Conservation (phyloP, 768 basidiomycete species). For the Sarcodon sp. region DNA sequence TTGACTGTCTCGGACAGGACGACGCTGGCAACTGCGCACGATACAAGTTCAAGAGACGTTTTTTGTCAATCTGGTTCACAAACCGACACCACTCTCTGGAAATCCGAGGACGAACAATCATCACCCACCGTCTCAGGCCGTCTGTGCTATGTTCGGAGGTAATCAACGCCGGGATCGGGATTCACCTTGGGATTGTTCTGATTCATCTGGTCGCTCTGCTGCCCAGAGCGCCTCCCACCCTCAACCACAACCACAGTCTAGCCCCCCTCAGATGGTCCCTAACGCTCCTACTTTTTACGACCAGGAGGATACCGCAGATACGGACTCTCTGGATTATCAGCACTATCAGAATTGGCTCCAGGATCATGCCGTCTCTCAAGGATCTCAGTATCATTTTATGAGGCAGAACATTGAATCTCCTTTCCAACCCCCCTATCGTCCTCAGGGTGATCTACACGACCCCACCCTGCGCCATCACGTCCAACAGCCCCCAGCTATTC, state of each 20-base stretch:
- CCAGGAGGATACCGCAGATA: slow-evolving; percentile 6
- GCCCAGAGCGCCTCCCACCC: neutral
- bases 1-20: no score
- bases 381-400: no score
- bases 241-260: slow-evolving; percentile 1
- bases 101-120: no score
- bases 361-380: no score
- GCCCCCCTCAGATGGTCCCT: slow-evolving; percentile 8
- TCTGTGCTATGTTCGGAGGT: neutral
- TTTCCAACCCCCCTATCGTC: neutral
- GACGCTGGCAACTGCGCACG: no score
- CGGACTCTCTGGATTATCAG: slow-evolving; percentile 7
- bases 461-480: slow-evolving; percentile 3
- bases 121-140: no score
- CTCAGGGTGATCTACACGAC: slow-evolving; percentile 4
- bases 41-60: no score
- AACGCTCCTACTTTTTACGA: slow-evolving; percentile 12
- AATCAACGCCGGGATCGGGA: neutral
- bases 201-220: neutral
- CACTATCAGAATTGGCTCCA: slow-evolving; percentile 7
- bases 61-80: no score
- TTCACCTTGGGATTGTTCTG: neutral
- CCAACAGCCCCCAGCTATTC: slow-evolving; percentile 2
- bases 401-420: neutral
- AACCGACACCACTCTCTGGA: no score